Evolutionary conservation across 345 rosid genomes (phyloP).

Genomic region (Arabis hirsuta): DNA sequence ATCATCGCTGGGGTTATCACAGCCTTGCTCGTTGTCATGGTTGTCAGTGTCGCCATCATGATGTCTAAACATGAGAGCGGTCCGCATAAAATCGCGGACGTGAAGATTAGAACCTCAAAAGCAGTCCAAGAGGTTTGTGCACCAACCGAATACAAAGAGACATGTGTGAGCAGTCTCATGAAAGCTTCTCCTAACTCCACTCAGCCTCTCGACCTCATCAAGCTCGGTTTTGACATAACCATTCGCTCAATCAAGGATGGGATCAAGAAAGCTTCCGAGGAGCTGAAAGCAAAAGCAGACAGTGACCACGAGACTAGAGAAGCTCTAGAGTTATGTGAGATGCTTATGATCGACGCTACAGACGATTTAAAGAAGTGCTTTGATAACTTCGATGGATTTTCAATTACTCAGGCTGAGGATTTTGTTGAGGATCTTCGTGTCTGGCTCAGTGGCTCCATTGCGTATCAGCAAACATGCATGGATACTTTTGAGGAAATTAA

Average conservation of each 20-base stretch:
- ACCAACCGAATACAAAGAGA: conserved; percentile 57
- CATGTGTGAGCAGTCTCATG: conserved; percentile 54
- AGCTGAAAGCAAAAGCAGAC: conserved; percentile 51
- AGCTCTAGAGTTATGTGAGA: conserved; percentile 60
- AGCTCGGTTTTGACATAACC: conserved; percentile 52
- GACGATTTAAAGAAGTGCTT: conserved; percentile 58
- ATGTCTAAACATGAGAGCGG: neutral
- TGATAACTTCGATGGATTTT: conserved; percentile 48
- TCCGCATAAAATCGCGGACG: too few relatives aligned
- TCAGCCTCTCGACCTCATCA: conserved; percentile 63
- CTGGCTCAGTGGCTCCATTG: conserved; percentile 76
- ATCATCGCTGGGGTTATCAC: conserved; percentile 48
- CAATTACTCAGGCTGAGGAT: conserved; percentile 43
- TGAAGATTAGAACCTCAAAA: conserved; percentile 38
- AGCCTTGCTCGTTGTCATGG: conserved; percentile 58
- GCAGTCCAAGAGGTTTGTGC: conserved; percentile 60
- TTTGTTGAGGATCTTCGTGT: conserved; percentile 56
- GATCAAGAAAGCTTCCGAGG: conserved; percentile 42
- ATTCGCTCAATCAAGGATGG: conserved; percentile 47
- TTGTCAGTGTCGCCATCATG: conserved; percentile 51
- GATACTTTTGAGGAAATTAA: conserved; percentile 69
- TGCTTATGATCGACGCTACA: conserved; percentile 54
- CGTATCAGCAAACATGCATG: conserved; percentile 71
- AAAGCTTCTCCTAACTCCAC: conserved; percentile 51
- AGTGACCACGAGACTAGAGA: conserved; percentile 55